A percentile compares a stretch with the other conserved stretches of the same genome.
Evolutionary conservation across 768 basidiomycete genomes (phyloP).

Genomic region (Lactarius quietus): DNA sequence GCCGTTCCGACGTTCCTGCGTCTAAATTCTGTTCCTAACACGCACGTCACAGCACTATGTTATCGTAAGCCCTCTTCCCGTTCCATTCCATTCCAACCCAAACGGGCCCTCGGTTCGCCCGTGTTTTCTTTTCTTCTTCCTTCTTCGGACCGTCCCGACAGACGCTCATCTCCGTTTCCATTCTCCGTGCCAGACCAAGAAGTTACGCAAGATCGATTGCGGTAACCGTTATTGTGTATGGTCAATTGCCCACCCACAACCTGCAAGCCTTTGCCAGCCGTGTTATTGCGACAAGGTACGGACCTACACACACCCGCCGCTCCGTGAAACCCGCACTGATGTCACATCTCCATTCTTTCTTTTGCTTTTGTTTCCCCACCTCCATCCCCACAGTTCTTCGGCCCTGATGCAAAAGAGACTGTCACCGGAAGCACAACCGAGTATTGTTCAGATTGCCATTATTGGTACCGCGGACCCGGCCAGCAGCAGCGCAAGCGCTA

Average conservation of each 20-base stretch:
- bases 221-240: constrained; percentile 40
- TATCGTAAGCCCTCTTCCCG: constrained; percentile 44
- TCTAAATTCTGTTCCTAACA: constrained; percentile 29
- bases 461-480: constrained; percentile 31
- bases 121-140: not conserved
- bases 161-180: constrained; percentile 3
- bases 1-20: constrained; percentile 20
- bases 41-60: constrained; percentile 55
- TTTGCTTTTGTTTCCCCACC: constrained; percentile 14
- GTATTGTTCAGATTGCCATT: constrained; percentile 34
- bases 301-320: constrained; percentile 16
- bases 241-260: constrained; percentile 40
- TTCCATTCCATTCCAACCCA: constrained; percentile 2
- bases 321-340: constrained; percentile 13
- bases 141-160: constrained; percentile 15
- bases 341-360: constrained; percentile 17
- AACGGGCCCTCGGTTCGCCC: constrained; percentile 13
- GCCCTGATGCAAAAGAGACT: constrained; percentile 65
- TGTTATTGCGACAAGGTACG: constrained; percentile 44
- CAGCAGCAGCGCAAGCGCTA: constrained; percentile 26
- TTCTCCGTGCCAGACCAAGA: constrained; percentile 42
- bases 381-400: constrained; percentile 52
- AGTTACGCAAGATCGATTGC: constrained; percentile 55
- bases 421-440: constrained; percentile 48
- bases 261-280: constrained; percentile 33